Evolutionary conservation across 2,329 filamentous ascomycete genomes (phyloP), one percentile per base, ranked within the genome.

Genomic region (Fusarium albidum): DNA sequence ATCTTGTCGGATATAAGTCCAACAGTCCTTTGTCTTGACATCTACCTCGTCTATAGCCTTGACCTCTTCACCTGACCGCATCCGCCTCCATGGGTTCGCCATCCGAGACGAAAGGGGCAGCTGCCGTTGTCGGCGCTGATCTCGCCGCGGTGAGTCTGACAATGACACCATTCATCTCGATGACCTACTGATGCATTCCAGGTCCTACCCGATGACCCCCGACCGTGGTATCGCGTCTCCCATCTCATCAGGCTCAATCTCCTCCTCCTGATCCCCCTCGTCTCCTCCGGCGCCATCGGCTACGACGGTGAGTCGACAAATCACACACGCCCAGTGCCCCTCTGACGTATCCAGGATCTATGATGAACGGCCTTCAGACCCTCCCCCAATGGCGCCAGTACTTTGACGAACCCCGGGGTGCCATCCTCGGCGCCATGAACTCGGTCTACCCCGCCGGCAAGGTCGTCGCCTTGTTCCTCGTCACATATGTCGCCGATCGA

Each of bases 311-410:
- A 11, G 63, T 32, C 2, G 3, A 15, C 3, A 5, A 35, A 3
- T 3, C n/a, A 33, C 33, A 17, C 9, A 13, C 7, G 0, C 6
- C 1, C 6, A 1, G 18, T 3, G 5, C 3, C 10, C 3, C 26
- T 10, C 40, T 50, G 9, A 57, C n/a, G 31, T 13, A 7, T 3
- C 17, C 25, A 65, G 71, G 70, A 15, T 75, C 73, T 1, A 70
- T 79, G 52, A 76, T 77, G 73, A 79, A 79, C 53, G 77, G 76
- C 10, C 68, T 79, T 0, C 76, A 79, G 46, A 70, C 76, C 9
- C 68, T 77, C 0, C 54, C 68, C 0, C 65, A 72, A 53, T 80
- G 78, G 77, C 69, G 72, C 45, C 49, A 57, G 2, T 78, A 77
- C 50, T 77, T 80, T 43, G 66, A 68, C 21, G 61, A 74, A 31